phyloP scores from a whole-genome alignment of 2,329 filamentous ascomycete species.

The Magnaporthiopsis incrustans region DNA sequence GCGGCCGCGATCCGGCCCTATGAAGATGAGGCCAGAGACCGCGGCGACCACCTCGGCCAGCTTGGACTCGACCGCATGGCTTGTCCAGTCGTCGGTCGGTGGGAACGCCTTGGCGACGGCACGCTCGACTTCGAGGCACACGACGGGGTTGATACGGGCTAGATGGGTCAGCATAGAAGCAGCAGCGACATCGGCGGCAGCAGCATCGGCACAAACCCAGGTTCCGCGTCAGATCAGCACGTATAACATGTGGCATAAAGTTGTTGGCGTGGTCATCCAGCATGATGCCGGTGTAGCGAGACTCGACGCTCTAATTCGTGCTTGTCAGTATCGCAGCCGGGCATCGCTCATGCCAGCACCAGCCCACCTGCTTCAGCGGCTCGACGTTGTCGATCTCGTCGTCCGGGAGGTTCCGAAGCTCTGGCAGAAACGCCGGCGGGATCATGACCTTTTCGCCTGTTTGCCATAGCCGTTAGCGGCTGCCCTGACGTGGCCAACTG shows the following conservation, averaged over 20 bases:
- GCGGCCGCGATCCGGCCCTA: conserved; percentile 37
- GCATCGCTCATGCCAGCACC: neutral
- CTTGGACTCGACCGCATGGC: conserved; percentile 29
- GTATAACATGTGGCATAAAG: conserved; percentile 2
- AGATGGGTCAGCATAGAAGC: conserved; percentile 10
- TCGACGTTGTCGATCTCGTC: conserved; percentile 18
- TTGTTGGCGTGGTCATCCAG: neutral
- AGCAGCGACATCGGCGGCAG: neutral
- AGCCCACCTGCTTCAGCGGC: neutral
- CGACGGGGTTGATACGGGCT: conserved; percentile 23
- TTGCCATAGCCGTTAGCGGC: neutral
- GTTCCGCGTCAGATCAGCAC: conserved; percentile 9
- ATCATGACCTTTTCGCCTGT: conserved; percentile 19
- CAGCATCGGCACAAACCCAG: neutral
- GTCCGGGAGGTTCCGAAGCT: conserved; percentile 20
- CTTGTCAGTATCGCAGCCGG: neutral
- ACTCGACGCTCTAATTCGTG: neutral
- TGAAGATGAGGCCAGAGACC: conserved; percentile 36
- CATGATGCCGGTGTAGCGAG: neutral
- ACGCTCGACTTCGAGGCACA: conserved; percentile 29
- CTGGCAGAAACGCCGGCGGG: conserved; percentile 19
- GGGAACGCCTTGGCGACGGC: conserved; percentile 26
- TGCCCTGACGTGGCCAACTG: neutral
- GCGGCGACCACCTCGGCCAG: conserved; percentile 36
- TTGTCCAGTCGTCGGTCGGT: conserved; percentile 29